Evolutionary conservation across 2,329 filamentous ascomycete species (phyloP), one percentile per base, ranked within the genome.

Genomic region (Fusarium sp.): DNA sequence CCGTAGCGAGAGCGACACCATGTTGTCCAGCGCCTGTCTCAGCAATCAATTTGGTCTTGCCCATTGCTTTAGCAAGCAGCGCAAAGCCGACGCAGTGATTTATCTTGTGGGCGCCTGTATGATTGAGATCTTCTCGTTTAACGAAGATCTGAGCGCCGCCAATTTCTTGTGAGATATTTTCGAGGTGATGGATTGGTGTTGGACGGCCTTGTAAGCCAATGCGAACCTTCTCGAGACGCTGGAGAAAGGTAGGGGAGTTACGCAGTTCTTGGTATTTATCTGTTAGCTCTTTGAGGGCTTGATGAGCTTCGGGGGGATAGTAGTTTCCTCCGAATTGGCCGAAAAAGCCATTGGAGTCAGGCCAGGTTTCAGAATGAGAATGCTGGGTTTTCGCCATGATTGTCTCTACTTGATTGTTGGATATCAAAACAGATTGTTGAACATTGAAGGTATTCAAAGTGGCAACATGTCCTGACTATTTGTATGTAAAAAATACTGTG

Each of bases 41-140:
- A 1, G 61, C 61, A 13, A 64, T 48, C 8, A 64, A 18, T 11
- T 64, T 64, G 0, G 44, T 40, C 20, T 64, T 64, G 0, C 44
- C 59, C 61, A 64, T 64, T 2, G 61, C 59, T 24, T 64, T 58
- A 2, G 61, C 61, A 10, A 64, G 61, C 0, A 64, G 59, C 8
- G 61, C 59, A 10, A 64, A 64, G 5, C 61, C 61, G 1, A 64
- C 44, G 5, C 61, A 64, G 30, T 64, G 59, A 4, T 64, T 64
- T 12, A 64, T 64, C 9, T 64, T 64, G 4, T 64, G 61, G 0
- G 61, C 61, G 2, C 61, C 61, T 2, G 49, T 64, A 7, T 64
- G 61, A 2, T 64, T 64, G 0, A 64, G 7, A 7, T 64, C 61
- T 13, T 64, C 61, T 0, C 61, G 18, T 9, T 64, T 64, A 15